Percentiles rank a stretch among this genome's conserved stretches.
Evolutionary conservation across 306 rosid species (phyloP).

Genomic region (Canavalia ensiformis): DNA sequence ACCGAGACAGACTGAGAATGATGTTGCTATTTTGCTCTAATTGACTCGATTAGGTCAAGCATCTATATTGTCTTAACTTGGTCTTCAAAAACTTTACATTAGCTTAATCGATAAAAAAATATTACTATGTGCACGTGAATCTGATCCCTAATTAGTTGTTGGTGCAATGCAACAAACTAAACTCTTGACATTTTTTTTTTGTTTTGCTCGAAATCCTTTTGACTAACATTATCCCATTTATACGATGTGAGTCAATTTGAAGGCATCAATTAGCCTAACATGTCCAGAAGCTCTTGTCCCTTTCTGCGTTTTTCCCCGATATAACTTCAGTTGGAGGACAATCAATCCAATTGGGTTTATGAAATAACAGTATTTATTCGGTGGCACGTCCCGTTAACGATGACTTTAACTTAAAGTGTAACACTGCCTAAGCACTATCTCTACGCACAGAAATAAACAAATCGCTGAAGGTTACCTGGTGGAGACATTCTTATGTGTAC

Average conservation of each 20-base stretch:
- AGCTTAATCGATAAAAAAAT: not conserved
- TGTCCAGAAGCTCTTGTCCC: slow-evolving; percentile 13
- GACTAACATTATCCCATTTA: not conserved
- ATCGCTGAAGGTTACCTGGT: slow-evolving; percentile 1
- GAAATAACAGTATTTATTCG: slow-evolving; percentile 50
- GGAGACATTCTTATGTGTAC: slow-evolving; percentile 20
- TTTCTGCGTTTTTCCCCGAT: slow-evolving; percentile 11
- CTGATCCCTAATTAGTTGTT: not conserved
- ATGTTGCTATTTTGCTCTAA: too few species aligned
- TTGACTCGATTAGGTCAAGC: too few species aligned
- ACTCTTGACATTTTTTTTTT: not conserved
- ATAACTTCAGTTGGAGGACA: slow-evolving; percentile 49
- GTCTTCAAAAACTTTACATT: not conserved
- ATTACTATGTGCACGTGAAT: not conserved
- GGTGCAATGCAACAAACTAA: not conserved
- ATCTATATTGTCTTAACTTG: not conserved
- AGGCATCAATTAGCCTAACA: slow-evolving; percentile 16
- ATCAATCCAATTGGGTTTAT: slow-evolving; percentile 32
- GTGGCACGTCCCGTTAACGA: slow-evolving; percentile 62
- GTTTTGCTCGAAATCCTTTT: not conserved
- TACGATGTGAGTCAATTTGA: slow-evolving; percentile 8
- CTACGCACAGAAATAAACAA: slow-evolving; percentile 33
- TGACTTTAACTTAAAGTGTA: slow-evolving; percentile 70
- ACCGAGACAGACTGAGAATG: too few species aligned
- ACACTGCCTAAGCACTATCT: slow-evolving; percentile 43